phyloP scores from a whole-genome alignment of 2,329 filamentous ascomycete genomes.

The Didymosphaeria variabile region DNA sequence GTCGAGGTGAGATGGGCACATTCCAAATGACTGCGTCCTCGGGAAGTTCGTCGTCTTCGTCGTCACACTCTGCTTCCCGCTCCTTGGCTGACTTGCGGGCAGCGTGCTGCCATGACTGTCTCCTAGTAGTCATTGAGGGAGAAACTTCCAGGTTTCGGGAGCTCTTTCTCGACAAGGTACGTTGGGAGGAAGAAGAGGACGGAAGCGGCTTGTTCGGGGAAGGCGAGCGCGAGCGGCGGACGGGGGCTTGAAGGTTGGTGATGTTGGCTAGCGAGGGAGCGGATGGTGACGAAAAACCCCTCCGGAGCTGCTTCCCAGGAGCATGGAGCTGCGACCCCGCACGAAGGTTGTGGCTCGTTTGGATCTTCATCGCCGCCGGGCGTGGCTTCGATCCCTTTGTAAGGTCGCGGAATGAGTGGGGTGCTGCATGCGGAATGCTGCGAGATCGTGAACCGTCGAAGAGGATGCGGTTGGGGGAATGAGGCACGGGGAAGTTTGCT shows the following conservation, averaged over 20 bases:
- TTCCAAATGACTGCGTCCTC: constrained; percentile 83
- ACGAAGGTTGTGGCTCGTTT: constrained; percentile 46
- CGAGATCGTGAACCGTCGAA: constrained; percentile 38
- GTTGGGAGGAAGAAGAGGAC: constrained; percentile 35
- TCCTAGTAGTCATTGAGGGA: constrained; percentile 45
- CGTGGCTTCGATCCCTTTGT: constrained; percentile 47
- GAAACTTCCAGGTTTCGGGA: constrained; percentile 44
- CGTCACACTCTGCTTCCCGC: constrained; percentile 77
- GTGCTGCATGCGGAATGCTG: constrained; percentile 26
- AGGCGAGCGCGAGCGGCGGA: constrained; percentile 47
- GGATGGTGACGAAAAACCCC: constrained; percentile 53
- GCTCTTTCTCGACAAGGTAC: constrained; percentile 45
- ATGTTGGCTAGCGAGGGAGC: constrained; percentile 45
- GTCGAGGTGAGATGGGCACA: constrained; percentile 76
- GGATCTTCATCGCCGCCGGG: constrained; percentile 53
- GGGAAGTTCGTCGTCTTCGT: constrained; percentile 77
- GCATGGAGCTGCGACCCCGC: constrained; percentile 50
- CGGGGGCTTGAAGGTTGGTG: constrained; percentile 39
- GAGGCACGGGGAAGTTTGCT: constrained; percentile 56
- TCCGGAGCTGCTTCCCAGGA: constrained; percentile 49
- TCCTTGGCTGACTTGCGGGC: constrained; percentile 72
- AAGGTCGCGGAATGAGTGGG: constrained; percentile 49
- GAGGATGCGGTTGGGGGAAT: constrained; percentile 39
- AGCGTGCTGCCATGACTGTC: constrained; percentile 72
- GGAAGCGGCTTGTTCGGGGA: constrained; percentile 41